Evolutionary conservation across 495 filamentous ascomycete species (phyloP), one percentile per base, ranked within the genome.

Genomic region (Venustampulla echinocandica): DNA sequence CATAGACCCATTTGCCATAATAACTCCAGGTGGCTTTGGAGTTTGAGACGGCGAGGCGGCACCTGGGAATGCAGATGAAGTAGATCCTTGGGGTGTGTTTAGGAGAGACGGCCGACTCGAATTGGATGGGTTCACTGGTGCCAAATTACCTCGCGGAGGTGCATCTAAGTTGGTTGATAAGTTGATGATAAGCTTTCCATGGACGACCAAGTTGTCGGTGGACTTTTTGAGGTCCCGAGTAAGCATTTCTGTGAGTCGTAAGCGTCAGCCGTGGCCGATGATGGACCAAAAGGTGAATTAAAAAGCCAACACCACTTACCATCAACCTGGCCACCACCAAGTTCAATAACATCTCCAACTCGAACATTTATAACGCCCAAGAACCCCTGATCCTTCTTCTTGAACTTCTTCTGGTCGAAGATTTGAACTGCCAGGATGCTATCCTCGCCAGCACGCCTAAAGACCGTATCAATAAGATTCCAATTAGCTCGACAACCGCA

Each of bases 351-450:
- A 71, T 87, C 85, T 47, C 92, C 93, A 45, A 97, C 83, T 42
- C 88, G 84, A 47, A 97, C 83, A 63, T 98, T 98, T 55, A 98
- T 95, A 28, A 98, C 92, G 28, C 92, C 92, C 17, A 98, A 77
- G 57, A 98, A 98, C 1, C 92, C 92, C 63, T 98, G 92, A 58
- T 97, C 92, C 85, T 97, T 98, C 76, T 98, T 98, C 71, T 98
- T 98, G 72, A 97, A 98, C 65, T 98, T 98, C 73, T 96, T 97
- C 64, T 98, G 92, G 63, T 98, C 92, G 59, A 98, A 98, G 37
- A 98, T 95, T 63, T 98, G 92, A 33, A 98, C 88, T 15, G 90
- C 90, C 17, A 98, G 77, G 55, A 97, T 96, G 60, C 88, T 95
- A 55, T 95, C 89, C 59, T 97, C 92, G 39, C 79, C 86, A 46